Base-by-base conservation (phyloP, 2,329 filamentous ascomycete species). In the Sodiomyces alkalinus region DNA sequence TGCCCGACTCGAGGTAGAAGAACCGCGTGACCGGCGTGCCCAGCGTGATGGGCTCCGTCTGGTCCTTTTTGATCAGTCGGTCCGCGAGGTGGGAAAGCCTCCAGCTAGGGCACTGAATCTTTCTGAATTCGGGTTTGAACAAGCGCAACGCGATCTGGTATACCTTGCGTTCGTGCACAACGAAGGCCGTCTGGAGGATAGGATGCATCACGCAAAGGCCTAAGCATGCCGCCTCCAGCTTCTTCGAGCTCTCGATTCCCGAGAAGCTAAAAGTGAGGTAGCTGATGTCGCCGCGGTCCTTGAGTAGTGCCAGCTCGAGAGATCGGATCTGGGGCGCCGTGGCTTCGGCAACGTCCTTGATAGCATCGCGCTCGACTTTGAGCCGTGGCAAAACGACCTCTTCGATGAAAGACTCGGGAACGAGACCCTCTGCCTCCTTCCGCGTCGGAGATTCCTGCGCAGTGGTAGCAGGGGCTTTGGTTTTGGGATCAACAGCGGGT, bases 101-200 rank as follows among this genome's bases (percentile, higher is more conserved):
- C 41, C 51, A 55, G 9, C 45, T 43, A 1, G 56, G 47, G 25
- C 55, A 62, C 10, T 52, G 43, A n/a, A 54, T 44, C 3, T 52
- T 52, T 32, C 53, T 45, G 35, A 67, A 67, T 2, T 60, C 52
- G 1, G 60, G 51, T 3, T 42, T 46, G 37, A 53, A 56, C 3
- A 52, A 50, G 26, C 53, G 53, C 19, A 64, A 42, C 19, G 60
- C 54, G 0, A 61, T 59, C 40, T 68, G 64, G 37, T 60, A 65
- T 0, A 67, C 48, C 3, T 49, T 51, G 6, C 60, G 52, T 8
- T 56, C 52, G 26, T 64, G 53, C 0, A 53, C 45, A 3, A 63
- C 51, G 30, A 73, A 73, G 0, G 60, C 57, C 0, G 69, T 70
- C 14, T 67, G 60, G 6, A 74, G 51, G 17, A 67, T 62, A 0